A percentile compares a stretch with the other conserved stretches of the same genome.
phyloP scores from a whole-genome alignment of 164 flowering plant species.

The Dillenia turbinata region DNA sequence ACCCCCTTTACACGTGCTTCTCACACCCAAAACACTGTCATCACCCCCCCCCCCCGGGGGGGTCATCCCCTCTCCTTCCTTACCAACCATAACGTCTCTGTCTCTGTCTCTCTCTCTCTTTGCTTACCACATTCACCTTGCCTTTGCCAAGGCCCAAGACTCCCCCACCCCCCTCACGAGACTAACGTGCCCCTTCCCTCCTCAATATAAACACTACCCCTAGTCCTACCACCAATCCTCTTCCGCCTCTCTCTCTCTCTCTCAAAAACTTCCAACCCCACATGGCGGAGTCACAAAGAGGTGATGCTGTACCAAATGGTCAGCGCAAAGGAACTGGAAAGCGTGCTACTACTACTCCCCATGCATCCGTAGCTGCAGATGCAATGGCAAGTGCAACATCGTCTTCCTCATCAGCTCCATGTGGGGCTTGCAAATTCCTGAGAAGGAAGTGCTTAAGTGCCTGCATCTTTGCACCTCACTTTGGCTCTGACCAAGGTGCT shows the following conservation, averaged over 20 bases:
- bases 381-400: background rate
- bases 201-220: conserved; percentile 22
- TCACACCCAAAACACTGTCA: conserved; percentile 22
- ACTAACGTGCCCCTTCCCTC: conserved; percentile 44
- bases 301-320: background rate
- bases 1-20: conserved; percentile 49
- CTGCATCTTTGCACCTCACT: conserved; percentile 84
- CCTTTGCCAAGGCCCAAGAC: conserved; percentile 12
- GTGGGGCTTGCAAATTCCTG: conserved; percentile 95
- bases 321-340: conserved; percentile 21
- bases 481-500: conserved; percentile 86
- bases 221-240: conserved; percentile 5
- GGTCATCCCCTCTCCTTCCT: conserved; percentile 1
- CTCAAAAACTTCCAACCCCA: background rate
- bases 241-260: background rate
- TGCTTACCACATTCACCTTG: conserved; percentile 39
- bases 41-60: conserved; percentile 1
- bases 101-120: conserved; percentile 6
- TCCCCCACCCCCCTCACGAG: conserved; percentile 68
- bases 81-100: conserved; percentile 36
- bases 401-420: conserved; percentile 37
- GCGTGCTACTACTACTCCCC: conserved; percentile 6
- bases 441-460: conserved; percentile 80
- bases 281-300: conserved; percentile 25
- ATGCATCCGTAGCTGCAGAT: background rate